Evolutionary conservation across 129 eudicot species (phyloP).

Genomic region (Dittrichia graveolens): DNA sequence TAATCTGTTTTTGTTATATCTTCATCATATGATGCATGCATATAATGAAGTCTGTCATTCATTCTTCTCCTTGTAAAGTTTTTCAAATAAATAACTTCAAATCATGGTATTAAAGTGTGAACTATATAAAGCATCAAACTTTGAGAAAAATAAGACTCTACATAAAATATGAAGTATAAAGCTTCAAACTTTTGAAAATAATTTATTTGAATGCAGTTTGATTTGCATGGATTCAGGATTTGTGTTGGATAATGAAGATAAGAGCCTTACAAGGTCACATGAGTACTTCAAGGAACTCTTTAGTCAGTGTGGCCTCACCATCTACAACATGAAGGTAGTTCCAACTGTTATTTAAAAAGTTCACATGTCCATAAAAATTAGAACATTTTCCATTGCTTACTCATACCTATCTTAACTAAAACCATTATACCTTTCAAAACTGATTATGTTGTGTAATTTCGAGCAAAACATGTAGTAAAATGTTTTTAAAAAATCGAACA

Average conservation of each 20-base stretch:
- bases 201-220: background rate
- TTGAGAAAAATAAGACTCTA: no score
- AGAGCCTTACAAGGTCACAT: conserved; percentile 91
- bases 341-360: conserved; percentile 5
- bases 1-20: background rate
- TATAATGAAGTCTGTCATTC: background rate
- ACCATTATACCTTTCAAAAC: no score
- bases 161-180: background rate
- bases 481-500: no score
- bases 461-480: no score
- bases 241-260: conserved; percentile 88
- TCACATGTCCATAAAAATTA: background rate
- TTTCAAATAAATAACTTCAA: background rate
- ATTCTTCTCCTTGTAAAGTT: background rate
- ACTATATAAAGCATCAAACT: no score
- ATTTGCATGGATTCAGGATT: conserved; percentile 55
- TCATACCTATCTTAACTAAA: no score
- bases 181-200: background rate
- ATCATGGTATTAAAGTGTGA: no score
- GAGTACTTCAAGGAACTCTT: conserved; percentile 90
- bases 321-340: conserved; percentile 63
- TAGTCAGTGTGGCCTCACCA: conserved; percentile 64
- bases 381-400: background rate
- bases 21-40: background rate
- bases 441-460: no score